Evolutionary conservation across 768 basidiomycete genomes (phyloP).

Genomic region (Pleurotus salmoneostramineus): DNA sequence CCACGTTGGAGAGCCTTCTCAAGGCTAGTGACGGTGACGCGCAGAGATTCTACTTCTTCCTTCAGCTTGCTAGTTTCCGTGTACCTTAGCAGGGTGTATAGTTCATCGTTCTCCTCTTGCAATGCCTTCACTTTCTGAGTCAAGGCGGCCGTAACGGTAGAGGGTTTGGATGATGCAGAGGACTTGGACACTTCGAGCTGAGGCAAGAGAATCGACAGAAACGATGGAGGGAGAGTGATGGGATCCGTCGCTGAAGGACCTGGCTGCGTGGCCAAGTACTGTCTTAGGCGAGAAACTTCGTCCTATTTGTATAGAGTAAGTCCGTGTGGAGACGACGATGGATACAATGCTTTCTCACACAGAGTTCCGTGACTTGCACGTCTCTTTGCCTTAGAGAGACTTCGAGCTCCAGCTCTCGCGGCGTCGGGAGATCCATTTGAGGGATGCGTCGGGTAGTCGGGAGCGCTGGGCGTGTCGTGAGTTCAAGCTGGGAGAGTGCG

Average conservation of each 20-base stretch:
- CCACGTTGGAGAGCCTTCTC: constrained; percentile 77
- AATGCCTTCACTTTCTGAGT: constrained; percentile 68
- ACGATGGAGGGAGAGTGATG: constrained; percentile 65
- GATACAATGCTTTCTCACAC: constrained; percentile 40
- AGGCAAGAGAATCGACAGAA: constrained; percentile 66
- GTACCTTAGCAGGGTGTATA: constrained; percentile 70
- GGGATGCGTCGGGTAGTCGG: constrained; percentile 5
- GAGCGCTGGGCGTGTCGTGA: constrained; percentile 3
- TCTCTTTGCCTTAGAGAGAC: constrained; percentile 73
- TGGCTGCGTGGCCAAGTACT: constrained; percentile 59
- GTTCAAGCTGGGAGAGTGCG: neutral
- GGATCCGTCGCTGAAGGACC: constrained; percentile 55
- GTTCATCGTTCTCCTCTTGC: constrained; percentile 86
- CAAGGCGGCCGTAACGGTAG: constrained; percentile 68
- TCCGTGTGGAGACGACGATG: too few relatives aligned
- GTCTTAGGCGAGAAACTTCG: constrained; percentile 67
- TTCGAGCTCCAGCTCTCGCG: constrained; percentile 81
- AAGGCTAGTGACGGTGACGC: constrained; percentile 62
- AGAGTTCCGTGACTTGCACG: constrained; percentile 65
- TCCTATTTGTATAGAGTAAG: constrained; percentile 38
- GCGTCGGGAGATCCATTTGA: constrained; percentile 66
- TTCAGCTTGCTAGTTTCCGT: constrained; percentile 80
- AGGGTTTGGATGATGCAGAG: constrained; percentile 30
- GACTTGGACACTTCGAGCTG: constrained; percentile 45
- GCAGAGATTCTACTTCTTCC: constrained; percentile 72